phyloP scores from a whole-genome alignment of 2,329 filamentous ascomycete genomes.

The Cladosporium austrohemisphaericum region DNA sequence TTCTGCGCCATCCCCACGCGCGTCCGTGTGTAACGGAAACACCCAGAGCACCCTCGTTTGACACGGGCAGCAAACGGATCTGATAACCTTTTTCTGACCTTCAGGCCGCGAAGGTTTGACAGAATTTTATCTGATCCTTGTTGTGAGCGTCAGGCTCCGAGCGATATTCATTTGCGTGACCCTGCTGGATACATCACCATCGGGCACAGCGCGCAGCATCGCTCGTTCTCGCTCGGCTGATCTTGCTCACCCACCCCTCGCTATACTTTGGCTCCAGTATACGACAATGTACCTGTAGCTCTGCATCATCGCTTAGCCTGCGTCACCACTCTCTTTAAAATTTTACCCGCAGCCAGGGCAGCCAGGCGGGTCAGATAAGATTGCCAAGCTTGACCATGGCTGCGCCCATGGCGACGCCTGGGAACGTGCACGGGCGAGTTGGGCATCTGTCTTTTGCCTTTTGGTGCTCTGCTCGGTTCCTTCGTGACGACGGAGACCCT shows the following conservation, averaged over 20 bases:
- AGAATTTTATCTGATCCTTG: conserved; percentile 8
- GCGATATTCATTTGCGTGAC: background rate
- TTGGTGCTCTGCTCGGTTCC: background rate
- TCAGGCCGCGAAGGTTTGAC: conserved; percentile 1
- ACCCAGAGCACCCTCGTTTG: background rate
- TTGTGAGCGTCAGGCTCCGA: no score
- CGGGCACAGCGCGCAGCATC: background rate
- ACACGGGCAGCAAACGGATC: conserved; percentile 9
- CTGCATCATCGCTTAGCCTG: conserved; percentile 12
- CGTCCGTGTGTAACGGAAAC: background rate
- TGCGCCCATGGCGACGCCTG: background rate
- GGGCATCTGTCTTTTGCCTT: background rate
- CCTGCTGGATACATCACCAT: no score
- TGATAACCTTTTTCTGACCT: conserved; percentile 13
- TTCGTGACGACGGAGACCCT: conserved; percentile 10
- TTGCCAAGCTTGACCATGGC: conserved; percentile 8
- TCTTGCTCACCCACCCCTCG: background rate
- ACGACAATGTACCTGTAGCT: background rate
- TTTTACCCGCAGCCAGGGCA: no score
- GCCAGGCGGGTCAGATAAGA: conserved; percentile 13
- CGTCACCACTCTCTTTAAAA: conserved; percentile 10
- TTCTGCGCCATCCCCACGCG: background rate
- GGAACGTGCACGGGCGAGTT: conserved; percentile 6
- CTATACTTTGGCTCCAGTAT: conserved; percentile 3
- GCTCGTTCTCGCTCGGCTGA: background rate